Percentiles rank a stretch among this genome's conserved stretches.
Evolutionary conservation across 106 monocot species (phyloP).

Genomic region (Dioscorea alata): DNA sequence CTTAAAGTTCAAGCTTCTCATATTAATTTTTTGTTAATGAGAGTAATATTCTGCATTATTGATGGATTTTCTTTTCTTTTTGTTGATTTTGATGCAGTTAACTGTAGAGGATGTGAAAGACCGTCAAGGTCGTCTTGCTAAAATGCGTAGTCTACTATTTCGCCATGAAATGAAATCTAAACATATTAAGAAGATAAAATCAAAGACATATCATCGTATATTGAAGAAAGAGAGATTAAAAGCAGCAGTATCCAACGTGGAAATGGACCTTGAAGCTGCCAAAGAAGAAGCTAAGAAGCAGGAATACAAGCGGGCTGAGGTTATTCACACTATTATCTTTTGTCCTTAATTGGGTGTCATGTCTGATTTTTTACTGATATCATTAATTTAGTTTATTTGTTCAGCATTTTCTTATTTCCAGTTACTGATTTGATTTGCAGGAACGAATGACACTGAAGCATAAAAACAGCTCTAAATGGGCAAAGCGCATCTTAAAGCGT

Average conservation of each 20-base stretch:
- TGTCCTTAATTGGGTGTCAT: conserved; percentile 3
- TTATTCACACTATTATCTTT: conserved; percentile 18
- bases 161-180: conserved; percentile 87
- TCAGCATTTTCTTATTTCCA: background rate
- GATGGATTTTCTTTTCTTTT: background rate
- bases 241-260: conserved; percentile 29
- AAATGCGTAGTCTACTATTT: conserved; percentile 93
- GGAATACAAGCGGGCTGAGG: conserved; percentile 94
- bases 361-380: background rate
- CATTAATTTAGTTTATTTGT: background rate
- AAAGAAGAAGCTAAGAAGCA: conserved; percentile 68
- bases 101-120: conserved; percentile 71
- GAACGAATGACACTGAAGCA: conserved; percentile 93
- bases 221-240: conserved; percentile 74
- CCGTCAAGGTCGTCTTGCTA: conserved; percentile 65
- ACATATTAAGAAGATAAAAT: conserved; percentile 89
- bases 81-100: conserved; percentile 30
- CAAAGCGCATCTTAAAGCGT: conserved; percentile 65
- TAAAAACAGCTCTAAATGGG: conserved; percentile 94
- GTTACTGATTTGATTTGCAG: conserved; percentile 29
- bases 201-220: conserved; percentile 90
- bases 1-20: too few species aligned
- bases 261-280: conserved; percentile 65
- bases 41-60: background rate
- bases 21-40: background rate